Conservation (phyloP, 2,329 filamentous ascomycete species). For the Colletotrichum somersetense region DNA sequence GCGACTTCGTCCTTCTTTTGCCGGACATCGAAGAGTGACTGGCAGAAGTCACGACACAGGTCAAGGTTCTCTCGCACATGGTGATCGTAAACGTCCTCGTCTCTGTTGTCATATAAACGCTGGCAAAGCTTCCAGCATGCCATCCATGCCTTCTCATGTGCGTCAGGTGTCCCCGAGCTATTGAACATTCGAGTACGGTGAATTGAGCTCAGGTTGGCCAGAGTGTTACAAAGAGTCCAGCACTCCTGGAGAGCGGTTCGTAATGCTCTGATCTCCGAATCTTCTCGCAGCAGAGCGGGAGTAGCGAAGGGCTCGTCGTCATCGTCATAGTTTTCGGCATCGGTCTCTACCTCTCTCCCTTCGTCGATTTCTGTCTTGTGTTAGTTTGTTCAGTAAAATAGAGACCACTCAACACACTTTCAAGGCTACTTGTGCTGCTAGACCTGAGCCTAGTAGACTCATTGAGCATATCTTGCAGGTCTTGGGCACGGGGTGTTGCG, state of each 20-base stretch:
- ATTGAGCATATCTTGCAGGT: slow-evolving; percentile 77
- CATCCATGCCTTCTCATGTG: slow-evolving; percentile 91
- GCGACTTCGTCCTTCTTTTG: slow-evolving; percentile 81
- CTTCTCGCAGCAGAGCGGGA: slow-evolving; percentile 58
- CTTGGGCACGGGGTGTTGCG: slow-evolving; percentile 86
- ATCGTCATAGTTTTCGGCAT: slow-evolving; percentile 65
- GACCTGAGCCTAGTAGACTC: slow-evolving; percentile 70
- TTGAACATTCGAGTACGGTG: slow-evolving; percentile 85
- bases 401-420: slow-evolving; percentile 67
- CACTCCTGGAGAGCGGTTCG: slow-evolving; percentile 85
- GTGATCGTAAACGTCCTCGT: slow-evolving; percentile 75
- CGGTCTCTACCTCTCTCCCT: slow-evolving; percentile 64
- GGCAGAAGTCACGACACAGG: slow-evolving; percentile 91
- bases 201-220: slow-evolving; percentile 86
- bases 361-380: slow-evolving; percentile 65
- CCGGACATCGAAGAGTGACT: slow-evolving; percentile 88
- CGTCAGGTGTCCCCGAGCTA: slow-evolving; percentile 78
- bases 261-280: slow-evolving; percentile 76
- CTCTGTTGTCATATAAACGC: slow-evolving; percentile 84
- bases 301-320: slow-evolving; percentile 61
- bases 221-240: slow-evolving; percentile 93
- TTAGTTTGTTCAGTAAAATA: slow-evolving; percentile 45
- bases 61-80: slow-evolving; percentile 83
- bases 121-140: slow-evolving; percentile 95
- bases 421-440: slow-evolving; percentile 79